Evolutionary conservation across 495 filamentous ascomycete species (phyloP).

Genomic region (Collariella sp.): DNA sequence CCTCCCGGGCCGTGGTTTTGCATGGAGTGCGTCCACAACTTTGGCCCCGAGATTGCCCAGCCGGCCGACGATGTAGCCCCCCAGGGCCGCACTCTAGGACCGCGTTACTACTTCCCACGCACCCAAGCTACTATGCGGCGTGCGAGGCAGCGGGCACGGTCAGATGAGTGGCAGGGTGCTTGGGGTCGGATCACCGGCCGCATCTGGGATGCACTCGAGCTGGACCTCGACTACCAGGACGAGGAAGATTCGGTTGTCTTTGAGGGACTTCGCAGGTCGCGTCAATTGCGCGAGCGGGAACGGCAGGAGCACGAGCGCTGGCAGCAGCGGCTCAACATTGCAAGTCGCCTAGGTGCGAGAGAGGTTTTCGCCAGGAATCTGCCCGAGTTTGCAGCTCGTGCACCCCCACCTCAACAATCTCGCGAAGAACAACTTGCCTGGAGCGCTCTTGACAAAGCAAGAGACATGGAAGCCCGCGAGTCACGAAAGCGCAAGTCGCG

Average conservation of each 20-base stretch:
- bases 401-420: conserved; percentile 51
- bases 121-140: conserved; percentile 43
- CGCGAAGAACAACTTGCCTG: conserved; percentile 76
- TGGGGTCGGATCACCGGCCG: conserved; percentile 45
- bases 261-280: conserved; percentile 41
- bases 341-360: conserved; percentile 61
- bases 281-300: conserved; percentile 54
- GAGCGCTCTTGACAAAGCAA: conserved; percentile 79
- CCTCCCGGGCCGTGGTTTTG: conserved; percentile 80
- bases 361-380: conserved; percentile 59
- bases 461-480: conserved; percentile 56
- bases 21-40: conserved; percentile 53
- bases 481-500: conserved; percentile 69
- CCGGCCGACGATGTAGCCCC: background rate
- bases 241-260: conserved; percentile 50
- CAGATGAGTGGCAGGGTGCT: conserved; percentile 47
- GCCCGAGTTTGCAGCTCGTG: conserved; percentile 24
- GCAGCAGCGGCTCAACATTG: conserved; percentile 72
- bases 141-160: conserved; percentile 38
- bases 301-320: conserved; percentile 60
- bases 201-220: conserved; percentile 48
- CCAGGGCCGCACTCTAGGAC: background rate
- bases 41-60: conserved; percentile 39
- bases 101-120: conserved; percentile 35
- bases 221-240: conserved; percentile 87